These are phyloP conservation scores for Trichoderma lentiforme DNA, from an alignment of 2,329 filamentous ascomycete species.

Conservation along the genomic window DNA sequence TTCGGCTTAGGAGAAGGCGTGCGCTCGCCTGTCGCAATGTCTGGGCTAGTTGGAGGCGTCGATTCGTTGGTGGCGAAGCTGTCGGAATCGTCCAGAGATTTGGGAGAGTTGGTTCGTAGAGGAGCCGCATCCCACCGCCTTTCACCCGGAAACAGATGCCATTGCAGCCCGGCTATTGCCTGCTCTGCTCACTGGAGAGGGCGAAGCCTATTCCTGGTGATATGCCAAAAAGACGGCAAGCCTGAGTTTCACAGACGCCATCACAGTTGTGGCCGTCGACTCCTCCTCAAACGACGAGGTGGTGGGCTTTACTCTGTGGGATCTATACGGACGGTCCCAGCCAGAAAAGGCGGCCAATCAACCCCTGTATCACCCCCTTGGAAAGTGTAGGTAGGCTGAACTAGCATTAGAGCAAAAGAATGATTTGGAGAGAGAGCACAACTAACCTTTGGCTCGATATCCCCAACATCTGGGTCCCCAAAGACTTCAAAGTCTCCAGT, in stretches of 20 bases:
- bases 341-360: conserved; percentile 10
- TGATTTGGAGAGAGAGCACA: no score
- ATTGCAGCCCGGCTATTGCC: conserved; percentile 22
- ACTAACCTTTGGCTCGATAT: no score
- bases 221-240: conserved; percentile 18
- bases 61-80: conserved; percentile 51
- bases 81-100: conserved; percentile 72
- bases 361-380: not conserved
- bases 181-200: conserved; percentile 16
- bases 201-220: conserved; percentile 18
- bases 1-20: conserved; percentile 58
- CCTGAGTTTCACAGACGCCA: conserved; percentile 14
- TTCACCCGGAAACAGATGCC: conserved; percentile 22
- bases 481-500: no score
- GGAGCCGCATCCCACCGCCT: conserved; percentile 18
- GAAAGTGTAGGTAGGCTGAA: no score
- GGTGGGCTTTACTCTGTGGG: conserved; percentile 24
- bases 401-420: no score
- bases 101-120: conserved; percentile 49
- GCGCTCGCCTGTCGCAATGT: conserved; percentile 56
- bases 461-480: no score
- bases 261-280: conserved; percentile 24
- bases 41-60: conserved; percentile 66
- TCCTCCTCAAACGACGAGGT: conserved; percentile 12
- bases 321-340: conserved; percentile 4